Evolutionary conservation across 257 asterid genomes (phyloP).

Genomic region (Capsicum baccatum): DNA sequence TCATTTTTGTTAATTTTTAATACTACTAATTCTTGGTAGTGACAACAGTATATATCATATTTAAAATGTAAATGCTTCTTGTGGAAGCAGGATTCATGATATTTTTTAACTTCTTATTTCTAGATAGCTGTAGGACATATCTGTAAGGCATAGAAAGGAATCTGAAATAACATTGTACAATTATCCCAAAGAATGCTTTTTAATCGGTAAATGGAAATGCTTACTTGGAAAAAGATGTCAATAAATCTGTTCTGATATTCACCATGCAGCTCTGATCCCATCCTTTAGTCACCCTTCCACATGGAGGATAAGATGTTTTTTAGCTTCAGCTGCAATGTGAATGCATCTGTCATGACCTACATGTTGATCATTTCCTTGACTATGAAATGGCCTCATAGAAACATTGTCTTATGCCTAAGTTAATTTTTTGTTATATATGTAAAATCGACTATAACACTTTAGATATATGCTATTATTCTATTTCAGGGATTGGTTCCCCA

Average conservation of each 20-base stretch:
- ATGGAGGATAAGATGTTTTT: not conserved
- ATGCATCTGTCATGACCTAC: not conserved
- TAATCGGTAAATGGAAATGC: conserved; percentile 14
- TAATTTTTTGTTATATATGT: not conserved
- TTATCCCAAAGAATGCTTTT: not conserved
- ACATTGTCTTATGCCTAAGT: conserved; percentile 18
- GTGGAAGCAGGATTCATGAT: conserved; percentile 3
- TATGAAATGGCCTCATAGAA: not conserved
- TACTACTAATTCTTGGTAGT: conserved; percentile 6
- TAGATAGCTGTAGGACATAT: conserved; percentile 8
- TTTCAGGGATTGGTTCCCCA: conserved; percentile 67
- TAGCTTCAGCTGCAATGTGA: not conserved
- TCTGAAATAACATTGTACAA: conserved; percentile 20
- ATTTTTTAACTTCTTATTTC: not conserved
- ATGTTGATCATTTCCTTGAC: not conserved
- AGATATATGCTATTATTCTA: conserved; percentile 22
- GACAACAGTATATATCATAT: not conserved
- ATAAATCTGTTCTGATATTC: not conserved
- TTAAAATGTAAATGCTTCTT: conserved; percentile 15
- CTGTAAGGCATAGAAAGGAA: not conserved
- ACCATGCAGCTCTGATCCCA: not conserved
- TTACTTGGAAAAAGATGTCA: conserved; percentile 16
- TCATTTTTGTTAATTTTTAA: not conserved
- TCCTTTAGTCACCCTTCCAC: conserved; percentile 22
- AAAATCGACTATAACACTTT: not conserved